Base-by-base conservation (phyloP, 129 eudicot species). In the Flaveria sonorensis region DNA sequence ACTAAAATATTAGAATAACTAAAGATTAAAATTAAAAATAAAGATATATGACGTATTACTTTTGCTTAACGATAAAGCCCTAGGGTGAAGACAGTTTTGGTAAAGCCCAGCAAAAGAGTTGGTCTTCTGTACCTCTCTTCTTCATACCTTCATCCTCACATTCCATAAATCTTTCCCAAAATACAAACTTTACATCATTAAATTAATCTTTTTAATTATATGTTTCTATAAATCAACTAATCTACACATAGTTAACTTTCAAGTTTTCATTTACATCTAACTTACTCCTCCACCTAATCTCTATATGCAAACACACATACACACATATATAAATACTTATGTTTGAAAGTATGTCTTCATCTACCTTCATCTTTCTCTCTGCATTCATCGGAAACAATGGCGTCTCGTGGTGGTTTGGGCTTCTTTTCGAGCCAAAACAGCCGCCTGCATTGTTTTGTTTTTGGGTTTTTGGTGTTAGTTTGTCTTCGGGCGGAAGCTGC, bases 71-170 rank as follows among this genome's bases (percentile, higher is more conserved):
- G 21, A 63, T 63, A 63, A 63, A 63, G 46, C 69, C 46, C 69
- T 36, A 36, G 32, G 32, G 45, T 10, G 69, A 63, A 28, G 5
- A 30, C 45, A 6, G 7, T 63, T 63, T 63, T 8, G 13, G 21
- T 63, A 68, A 55, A 55, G 52, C 64, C 19, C 69, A 68, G 78
- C 73, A 80, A 65, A 26, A 43, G 7, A 51, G 53, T 80, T 74
- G 84, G 84, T 45, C 71, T 81, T 67, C n/a, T 81, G 84, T 81
- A 81, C 46, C 76, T 73, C 76, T 81, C 83, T 53, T 21, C 43
- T 24, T 72, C 67, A 23, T 24, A 23, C 3, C 67, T 60, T 60
- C 18, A 60, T 13, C 36, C 8, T 60, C 83, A 52, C 55, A 40
- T 24, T 26, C 40, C 40, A 72, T 1, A 60, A 24, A 24, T 43